Evolutionary conservation across 176 grass and related monocot genomes (phyloP).

Genomic region (Aegilops sharonensis): DNA sequence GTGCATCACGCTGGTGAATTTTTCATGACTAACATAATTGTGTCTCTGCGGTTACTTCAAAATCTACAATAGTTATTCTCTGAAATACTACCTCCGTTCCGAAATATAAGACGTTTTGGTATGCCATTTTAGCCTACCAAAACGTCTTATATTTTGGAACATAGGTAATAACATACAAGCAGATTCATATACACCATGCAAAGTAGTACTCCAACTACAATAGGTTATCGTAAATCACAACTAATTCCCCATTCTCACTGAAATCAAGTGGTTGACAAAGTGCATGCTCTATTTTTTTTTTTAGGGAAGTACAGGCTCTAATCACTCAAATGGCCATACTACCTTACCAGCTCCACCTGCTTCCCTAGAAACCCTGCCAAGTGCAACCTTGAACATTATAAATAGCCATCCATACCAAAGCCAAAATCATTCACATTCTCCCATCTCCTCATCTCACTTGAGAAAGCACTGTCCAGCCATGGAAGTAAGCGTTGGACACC

Average conservation of each 20-base stretch:
- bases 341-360: slow-evolving; percentile 17
- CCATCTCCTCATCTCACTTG: slow-evolving; percentile 4
- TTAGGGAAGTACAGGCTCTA: background rate
- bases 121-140: too few species aligned
- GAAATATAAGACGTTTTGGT: too few species aligned
- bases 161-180: background rate
- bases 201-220: background rate
- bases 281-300: background rate
- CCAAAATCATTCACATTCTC: slow-evolving; percentile 31
- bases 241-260: background rate
- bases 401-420: slow-evolving; percentile 33
- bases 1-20: background rate
- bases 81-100: background rate
- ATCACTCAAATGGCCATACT: background rate
- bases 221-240: background rate
- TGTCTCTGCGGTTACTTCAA: background rate
- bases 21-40: background rate
- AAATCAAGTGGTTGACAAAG: slow-evolving; percentile 19
- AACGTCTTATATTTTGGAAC: too few species aligned
- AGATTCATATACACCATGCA: background rate
- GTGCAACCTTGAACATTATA: slow-evolving; percentile 36
- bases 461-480: slow-evolving; percentile 7
- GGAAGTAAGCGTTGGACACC: slow-evolving; percentile 11
- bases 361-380: slow-evolving; percentile 27
- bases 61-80: background rate